Evolutionary conservation across 2,329 filamentous ascomycete species (phyloP), one percentile per base, ranked within the genome.

Genomic region (Moelleriella libera): DNA sequence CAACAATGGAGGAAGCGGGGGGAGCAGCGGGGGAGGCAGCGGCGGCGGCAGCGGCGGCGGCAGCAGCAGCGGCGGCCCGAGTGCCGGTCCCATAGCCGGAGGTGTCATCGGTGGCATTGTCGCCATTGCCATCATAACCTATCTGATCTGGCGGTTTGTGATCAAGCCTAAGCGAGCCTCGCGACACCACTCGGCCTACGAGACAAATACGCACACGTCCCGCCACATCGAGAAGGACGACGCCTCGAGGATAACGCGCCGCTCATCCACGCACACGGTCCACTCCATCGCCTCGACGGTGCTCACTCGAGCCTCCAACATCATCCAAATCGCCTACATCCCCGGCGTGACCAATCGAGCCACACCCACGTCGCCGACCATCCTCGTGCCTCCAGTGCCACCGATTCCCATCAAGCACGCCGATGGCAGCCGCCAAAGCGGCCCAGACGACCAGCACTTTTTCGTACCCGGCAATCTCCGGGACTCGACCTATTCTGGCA

Each of bases 311-410:
- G 92, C 92, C 45, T 97, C 92, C 59, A 98, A 98, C 70, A 90
- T 98, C 62, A 98, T 98, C 58, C 92, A 97, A 68, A 98, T 98
- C 66, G 92, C 92, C 48, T 98, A 97, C 65, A 97, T 98, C 54
- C 92, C 92, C 11, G 92, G 92, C 50, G 89, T 97, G 58, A 96
- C 88, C 51, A 96, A 96, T 68, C 80, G 90, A 55, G 88, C 89
- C 10, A 82, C 83, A 6, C 85, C 86, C 5, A 82, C 84, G n/a
- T 90, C 88, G 1, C 86, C 87, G 3, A 81, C 80, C 40, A 70
- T 88, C 21, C 76, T 90, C 45, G 85, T 94, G 5, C 88, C 89
- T n/a, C 90, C 90, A 0, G 89, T 98, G 5, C 92, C 92, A 41
- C 88, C 90, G 12, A 88, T 97, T 51, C 90, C 92, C 44, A 80